phyloP scores from a whole-genome alignment of 495 filamentous ascomycete species.

The Neurospora sublineolata region DNA sequence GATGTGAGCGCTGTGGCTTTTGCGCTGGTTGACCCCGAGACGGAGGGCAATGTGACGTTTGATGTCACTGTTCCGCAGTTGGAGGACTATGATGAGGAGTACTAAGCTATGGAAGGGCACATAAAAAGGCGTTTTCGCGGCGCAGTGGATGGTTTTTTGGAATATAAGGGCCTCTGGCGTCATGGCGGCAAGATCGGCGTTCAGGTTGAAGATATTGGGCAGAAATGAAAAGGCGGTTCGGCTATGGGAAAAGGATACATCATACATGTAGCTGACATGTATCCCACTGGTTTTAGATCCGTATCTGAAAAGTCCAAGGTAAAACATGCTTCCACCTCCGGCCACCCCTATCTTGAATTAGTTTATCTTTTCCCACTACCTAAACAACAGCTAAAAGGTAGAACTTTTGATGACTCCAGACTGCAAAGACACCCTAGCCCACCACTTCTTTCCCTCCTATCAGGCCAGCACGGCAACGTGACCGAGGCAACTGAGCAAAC shows the following conservation, averaged over 20 bases:
- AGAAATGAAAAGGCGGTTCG: not conserved
- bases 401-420: not conserved
- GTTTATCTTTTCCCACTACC: not conserved
- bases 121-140: not conserved
- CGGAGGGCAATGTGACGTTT: slow-evolving; percentile 47
- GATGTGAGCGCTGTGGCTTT: slow-evolving; percentile 63
- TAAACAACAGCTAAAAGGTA: not conserved
- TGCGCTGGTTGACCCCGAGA: slow-evolving; percentile 39
- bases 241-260: not conserved
- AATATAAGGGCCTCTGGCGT: not conserved
- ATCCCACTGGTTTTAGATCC: not conserved
- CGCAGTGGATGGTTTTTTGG: not conserved
- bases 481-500: not conserved
- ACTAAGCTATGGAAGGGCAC: not conserved
- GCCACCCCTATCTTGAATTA: not conserved
- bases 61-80: slow-evolving; percentile 51
- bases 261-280: not conserved
- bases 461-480: not conserved
- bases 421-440: not conserved
- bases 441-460: not conserved
- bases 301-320: not conserved
- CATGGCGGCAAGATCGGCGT: not conserved
- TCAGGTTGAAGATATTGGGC: not conserved
- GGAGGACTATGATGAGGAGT: slow-evolving; percentile 28
- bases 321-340: not conserved